Base-by-base conservation (phyloP, 1,139 yeast species). In the Debaryomyces fabryi region DNA sequence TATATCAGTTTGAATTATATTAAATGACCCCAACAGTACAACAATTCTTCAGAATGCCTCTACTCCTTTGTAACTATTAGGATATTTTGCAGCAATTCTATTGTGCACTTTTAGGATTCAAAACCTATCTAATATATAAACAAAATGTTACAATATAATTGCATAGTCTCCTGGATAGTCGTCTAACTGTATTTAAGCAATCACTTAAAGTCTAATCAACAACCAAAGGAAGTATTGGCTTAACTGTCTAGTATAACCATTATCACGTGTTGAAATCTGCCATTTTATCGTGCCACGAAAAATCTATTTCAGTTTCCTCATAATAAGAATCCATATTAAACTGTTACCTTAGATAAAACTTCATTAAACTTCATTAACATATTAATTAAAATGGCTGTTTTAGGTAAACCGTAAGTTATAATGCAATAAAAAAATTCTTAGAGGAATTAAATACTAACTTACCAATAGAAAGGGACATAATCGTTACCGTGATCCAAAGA, bases 401-500 rank as follows among this genome's bases (percentile, higher is more conserved):
- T 69, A 47, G 75, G 74, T 44, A 62, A 68, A 58, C 76, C 76
- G 76, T 71, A 70, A 50, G 76, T 70, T 51, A 27, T 9, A 27
- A 3, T 9, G 13, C 10, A 18, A 13, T 15, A 30, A 18, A 13
- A 12, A 13, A 15, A 12, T 18, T 16, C 13, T 37, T 13, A 20
- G n/a, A 5, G 5, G 20, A 23, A 2, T 24, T n/a, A 34, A 23
- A 30, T 51, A 54, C 60, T 57, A 55, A 58, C 62, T 16, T 7
- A 9, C n/a, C 15, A 44, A 33, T 38, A 62, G 67, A 62, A 67
- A 67, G 51, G 65, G 67, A 20, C 74, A 69, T 49, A 62, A 57
- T 47, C 64, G 67, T 52, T 90, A 89, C 68, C 86, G 88, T 63
- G 89, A 88, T 68, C 87, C 84, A 46, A 75, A 76, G 60, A 88